phyloP scores from a whole-genome alignment of 2,329 filamentous ascomycete genomes.

The Mariannaea elegans region DNA sequence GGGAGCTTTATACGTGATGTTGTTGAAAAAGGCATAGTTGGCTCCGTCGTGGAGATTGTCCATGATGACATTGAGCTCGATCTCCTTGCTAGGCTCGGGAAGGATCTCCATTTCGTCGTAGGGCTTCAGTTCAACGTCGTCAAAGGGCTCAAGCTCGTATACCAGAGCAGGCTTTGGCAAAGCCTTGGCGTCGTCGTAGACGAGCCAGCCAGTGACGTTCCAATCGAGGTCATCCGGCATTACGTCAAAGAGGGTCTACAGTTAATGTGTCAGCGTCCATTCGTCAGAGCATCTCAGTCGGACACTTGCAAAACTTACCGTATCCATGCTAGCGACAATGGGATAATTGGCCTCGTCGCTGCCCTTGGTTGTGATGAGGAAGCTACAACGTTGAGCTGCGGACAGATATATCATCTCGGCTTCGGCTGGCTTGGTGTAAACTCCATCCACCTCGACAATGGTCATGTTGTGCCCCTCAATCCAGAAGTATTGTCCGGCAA shows the following conservation, averaged over 20 bases:
- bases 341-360: conserved; percentile 70
- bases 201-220: conserved; percentile 72
- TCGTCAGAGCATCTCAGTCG: background rate
- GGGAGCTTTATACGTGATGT: conserved; percentile 76
- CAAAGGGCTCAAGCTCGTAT: conserved; percentile 71
- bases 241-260: conserved; percentile 70
- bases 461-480: conserved; percentile 73
- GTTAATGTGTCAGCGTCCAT: background rate
- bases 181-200: conserved; percentile 59
- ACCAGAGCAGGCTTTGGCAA: conserved; percentile 63
- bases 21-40: conserved; percentile 75
- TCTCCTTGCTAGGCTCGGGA: conserved; percentile 67
- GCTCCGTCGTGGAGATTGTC: conserved; percentile 69
- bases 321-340: conserved; percentile 76
- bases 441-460: conserved; percentile 78
- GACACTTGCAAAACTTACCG: conserved; percentile 48
- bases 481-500: conserved; percentile 73
- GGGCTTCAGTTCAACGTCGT: conserved; percentile 78
- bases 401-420: conserved; percentile 72
- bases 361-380: conserved; percentile 70
- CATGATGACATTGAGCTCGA: conserved; percentile 72
- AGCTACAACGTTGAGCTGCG: conserved; percentile 72
- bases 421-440: conserved; percentile 69
- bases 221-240: conserved; percentile 74
- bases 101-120: conserved; percentile 70